Conservation (phyloP, 345 rosid species). For the Angophora floribunda region DNA sequence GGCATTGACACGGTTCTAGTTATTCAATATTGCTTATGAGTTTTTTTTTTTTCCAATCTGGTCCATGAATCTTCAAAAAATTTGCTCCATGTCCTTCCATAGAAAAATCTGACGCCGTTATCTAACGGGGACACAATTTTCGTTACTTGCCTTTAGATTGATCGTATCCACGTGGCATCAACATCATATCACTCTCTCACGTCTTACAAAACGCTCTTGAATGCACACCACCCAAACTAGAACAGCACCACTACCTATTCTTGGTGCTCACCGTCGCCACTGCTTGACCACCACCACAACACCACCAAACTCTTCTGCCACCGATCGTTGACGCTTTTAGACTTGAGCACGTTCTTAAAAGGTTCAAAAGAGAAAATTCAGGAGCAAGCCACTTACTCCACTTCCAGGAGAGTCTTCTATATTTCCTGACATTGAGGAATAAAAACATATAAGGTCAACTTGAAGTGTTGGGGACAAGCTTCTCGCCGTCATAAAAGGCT, state of each 20-base stretch:
- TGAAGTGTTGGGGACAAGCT: too few relatives aligned
- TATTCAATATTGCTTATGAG: neutral
- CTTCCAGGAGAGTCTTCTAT: too few relatives aligned
- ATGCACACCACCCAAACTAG: neutral
- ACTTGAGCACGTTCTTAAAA: too few relatives aligned
- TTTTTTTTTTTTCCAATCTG: neutral
- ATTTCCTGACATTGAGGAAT: too few relatives aligned
- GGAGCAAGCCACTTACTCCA: too few relatives aligned
- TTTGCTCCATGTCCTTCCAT: neutral
- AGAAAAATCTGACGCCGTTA: neutral
- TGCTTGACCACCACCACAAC: neutral
- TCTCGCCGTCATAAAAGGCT: too few relatives aligned
- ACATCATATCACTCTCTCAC: neutral
- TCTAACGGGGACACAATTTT: neutral
- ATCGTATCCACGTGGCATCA: neutral
- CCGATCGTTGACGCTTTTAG: neutral
- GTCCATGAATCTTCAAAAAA: neutral
- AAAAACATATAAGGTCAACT: too few relatives aligned
- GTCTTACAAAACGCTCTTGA: neutral
- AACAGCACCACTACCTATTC: neutral
- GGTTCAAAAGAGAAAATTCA: too few relatives aligned
- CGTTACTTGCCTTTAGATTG: neutral
- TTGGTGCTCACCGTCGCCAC: neutral
- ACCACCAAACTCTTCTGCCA: neutral
- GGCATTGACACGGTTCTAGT: too few relatives aligned